Conservation (phyloP, 148 eudicot genomes). For the Chenopodium berlandieri region DNA sequence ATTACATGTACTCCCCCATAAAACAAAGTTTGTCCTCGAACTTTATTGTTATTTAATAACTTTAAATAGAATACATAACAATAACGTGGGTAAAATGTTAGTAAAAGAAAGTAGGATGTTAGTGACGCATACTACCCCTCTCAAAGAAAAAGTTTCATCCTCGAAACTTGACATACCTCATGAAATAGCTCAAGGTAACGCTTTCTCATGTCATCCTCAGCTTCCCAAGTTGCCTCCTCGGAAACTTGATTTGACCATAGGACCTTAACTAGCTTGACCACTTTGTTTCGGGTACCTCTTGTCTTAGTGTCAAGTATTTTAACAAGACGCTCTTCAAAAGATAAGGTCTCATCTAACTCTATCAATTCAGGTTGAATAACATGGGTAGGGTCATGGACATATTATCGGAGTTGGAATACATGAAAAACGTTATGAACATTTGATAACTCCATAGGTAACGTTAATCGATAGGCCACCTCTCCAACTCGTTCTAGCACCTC, state of each 20-base stretch:
- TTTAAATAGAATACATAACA: no score
- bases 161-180: background rate
- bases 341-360: background rate
- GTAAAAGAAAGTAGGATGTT: no score
- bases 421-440: constrained; percentile 2
- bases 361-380: background rate
- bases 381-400: no score
- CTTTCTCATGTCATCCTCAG: background rate
- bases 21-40: no score
- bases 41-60: no score
- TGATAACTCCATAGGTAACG: background rate
- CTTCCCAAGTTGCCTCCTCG: background rate
- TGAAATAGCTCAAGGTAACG: background rate
- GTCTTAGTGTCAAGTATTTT: background rate
- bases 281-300: background rate
- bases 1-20: no score
- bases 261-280: background rate
- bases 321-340: background rate
- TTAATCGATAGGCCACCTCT: background rate
- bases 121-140: no score
- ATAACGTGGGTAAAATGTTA: no score
- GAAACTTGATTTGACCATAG: background rate
- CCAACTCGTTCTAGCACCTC: background rate
- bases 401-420: no score
- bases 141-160: no score